Percentiles rank a stretch among this genome's conserved stretches.
phyloP scores from a whole-genome alignment of 768 basidiomycete species.

The Mycena rosella region DNA sequence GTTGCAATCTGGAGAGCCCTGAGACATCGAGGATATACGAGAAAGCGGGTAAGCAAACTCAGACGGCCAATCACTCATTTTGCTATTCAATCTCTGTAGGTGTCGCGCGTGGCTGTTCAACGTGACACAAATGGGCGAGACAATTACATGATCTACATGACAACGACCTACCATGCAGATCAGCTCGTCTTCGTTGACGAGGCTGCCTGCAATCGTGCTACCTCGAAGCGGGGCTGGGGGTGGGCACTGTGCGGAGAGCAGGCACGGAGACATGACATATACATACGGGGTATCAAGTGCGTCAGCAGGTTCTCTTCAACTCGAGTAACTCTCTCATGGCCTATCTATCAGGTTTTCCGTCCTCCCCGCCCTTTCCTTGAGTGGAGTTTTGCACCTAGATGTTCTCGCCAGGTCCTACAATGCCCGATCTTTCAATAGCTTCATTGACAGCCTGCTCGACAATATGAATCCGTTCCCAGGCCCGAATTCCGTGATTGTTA shows the following conservation, averaged over 20 bases:
- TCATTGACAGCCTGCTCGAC: slow-evolving; percentile 1
- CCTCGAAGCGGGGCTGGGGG: neutral
- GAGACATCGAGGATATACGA: slow-evolving; percentile 26
- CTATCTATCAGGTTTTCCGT: neutral
- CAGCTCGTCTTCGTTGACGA: too few species aligned
- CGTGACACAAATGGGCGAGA: slow-evolving; percentile 30
- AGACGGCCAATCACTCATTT: too few species aligned
- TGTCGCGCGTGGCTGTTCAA: slow-evolving; percentile 35
- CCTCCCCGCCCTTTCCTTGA: neutral
- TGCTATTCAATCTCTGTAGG: slow-evolving; percentile 5
- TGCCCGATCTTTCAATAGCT: neutral
- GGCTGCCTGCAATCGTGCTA: too few species aligned
- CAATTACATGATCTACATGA: slow-evolving; percentile 23
- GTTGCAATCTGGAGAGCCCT: slow-evolving; percentile 32
- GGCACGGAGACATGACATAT: slow-evolving; percentile 5
- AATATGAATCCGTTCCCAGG: slow-evolving; percentile 3
- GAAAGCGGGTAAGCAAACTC: slow-evolving; percentile 13
- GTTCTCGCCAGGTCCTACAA: neutral
- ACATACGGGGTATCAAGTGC: slow-evolving; percentile 12
- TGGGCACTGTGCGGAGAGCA: neutral
- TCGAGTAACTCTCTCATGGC: neutral
- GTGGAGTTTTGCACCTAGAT: neutral
- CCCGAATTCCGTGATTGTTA: slow-evolving; percentile 1
- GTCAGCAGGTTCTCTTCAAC: neutral
- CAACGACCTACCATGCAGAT: slow-evolving; percentile 29